Evolutionary conservation across 805 yeast genomes (phyloP).

Genomic region (Metschnikowia baotianmanensis): DNA sequence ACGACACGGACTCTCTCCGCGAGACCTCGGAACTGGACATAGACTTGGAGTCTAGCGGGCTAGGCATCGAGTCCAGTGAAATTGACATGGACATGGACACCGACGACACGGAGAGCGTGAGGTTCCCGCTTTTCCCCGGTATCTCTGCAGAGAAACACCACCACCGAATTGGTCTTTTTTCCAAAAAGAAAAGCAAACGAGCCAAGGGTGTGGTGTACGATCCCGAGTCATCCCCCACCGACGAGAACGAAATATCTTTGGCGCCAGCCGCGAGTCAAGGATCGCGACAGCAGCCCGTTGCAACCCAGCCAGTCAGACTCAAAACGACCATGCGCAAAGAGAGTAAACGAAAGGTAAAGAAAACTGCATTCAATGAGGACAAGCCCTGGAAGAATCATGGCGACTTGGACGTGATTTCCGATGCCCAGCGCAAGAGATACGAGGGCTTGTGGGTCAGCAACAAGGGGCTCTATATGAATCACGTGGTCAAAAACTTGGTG

Average conservation of each 20-base stretch:
- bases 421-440: constrained; percentile 78
- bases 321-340: constrained; percentile 52
- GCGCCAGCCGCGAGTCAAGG: background rate
- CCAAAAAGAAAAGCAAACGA: constrained; percentile 9
- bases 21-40: constrained; percentile 11
- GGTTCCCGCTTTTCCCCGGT: constrained; percentile 37
- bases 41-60: constrained; percentile 7
- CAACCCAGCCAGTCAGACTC: constrained; percentile 34
- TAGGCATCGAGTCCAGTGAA: constrained; percentile 1
- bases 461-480: constrained; percentile 58
- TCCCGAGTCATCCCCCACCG: constrained; percentile 7
- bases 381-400: constrained; percentile 93
- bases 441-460: constrained; percentile 95
- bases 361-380: constrained; percentile 66
- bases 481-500: constrained; percentile 29
- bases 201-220: constrained; percentile 11
- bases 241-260: constrained; percentile 7
- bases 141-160: constrained; percentile 14
- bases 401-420: constrained; percentile 50
- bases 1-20: constrained; percentile 1
- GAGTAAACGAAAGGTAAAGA: constrained; percentile 37
- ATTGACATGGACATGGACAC: constrained; percentile 12
- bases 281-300: background rate
- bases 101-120: constrained; percentile 13
- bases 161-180: constrained; percentile 13